Evolutionary conservation across 176 grass and related monocot species (phyloP), one percentile per base, ranked within the genome.

Genomic region (Musa beccarii): DNA sequence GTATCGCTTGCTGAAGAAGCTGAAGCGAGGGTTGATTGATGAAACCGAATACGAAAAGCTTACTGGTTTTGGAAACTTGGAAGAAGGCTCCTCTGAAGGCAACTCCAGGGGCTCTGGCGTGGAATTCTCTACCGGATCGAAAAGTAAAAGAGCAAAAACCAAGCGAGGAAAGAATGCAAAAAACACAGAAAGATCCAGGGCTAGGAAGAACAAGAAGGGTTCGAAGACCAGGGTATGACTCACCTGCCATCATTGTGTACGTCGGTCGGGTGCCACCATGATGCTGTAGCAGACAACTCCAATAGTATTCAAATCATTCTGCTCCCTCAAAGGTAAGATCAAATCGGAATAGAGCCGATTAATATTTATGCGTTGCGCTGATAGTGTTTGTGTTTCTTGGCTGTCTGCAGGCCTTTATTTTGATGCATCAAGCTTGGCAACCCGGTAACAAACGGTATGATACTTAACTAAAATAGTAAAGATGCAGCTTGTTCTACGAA

Each of bases 1-100:
- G 62, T 99, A 99, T 72, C 78, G 88, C 0, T 84, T 99, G 28
- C 49, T 99, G 68, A 99, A 94, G 72, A 99, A 89, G 72, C 85
- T 99, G 19, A 99, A 99, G 75, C 81, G 85, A 9, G 86, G 95
- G 3, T 85, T 64, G 54, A 99, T 94, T 11, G 88, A 94, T 9
- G 88, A 99, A 56, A 81, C 83, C 0, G 95, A 94, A 53, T 99
- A 94, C 1, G 95, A 99, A 69, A 91, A 90, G 73, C 83, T 91
- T 67, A 94, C 89, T 2, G 88, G 86, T 14, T 93, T 93, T n/a
- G 78, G 66, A 52, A 84, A 89, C 14, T 63, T 80, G 1, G 80
- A 69, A 9, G 84, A 74, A 72, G 75, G 66, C 54, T 81, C 73
- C 19, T 80, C 81, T 1, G 79, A 78, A 23, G 77, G 55, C 9